Conservation (phyloP, 106 monocot genomes). For the Cymbidium sinense region DNA sequence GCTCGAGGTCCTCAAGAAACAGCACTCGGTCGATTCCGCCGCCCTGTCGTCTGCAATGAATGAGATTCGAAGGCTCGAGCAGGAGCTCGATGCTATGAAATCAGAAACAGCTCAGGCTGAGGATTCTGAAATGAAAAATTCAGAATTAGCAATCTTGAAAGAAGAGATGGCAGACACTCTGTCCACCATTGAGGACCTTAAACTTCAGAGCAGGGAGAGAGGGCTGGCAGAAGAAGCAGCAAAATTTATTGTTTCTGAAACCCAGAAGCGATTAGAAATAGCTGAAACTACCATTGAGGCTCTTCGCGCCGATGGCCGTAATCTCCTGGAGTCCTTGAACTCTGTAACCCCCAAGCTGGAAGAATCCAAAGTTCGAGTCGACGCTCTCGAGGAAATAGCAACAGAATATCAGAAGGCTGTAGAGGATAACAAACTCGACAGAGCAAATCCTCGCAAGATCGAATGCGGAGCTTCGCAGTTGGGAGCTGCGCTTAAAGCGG, state of each 20-base stretch:
- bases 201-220: constrained; percentile 29
- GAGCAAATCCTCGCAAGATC: constrained; percentile 1
- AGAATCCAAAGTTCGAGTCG: constrained; percentile 41
- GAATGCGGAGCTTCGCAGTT: background rate
- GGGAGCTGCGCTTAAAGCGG: constrained; percentile 39
- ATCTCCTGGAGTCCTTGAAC: constrained; percentile 46
- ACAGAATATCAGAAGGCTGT: constrained; percentile 31
- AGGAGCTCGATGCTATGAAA: no score
- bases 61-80: no score
- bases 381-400: constrained; percentile 32
- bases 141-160: no score
- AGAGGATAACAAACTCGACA: constrained; percentile 32
- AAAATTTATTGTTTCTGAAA: constrained; percentile 32
- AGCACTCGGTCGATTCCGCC: no score
- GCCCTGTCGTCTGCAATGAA: no score
- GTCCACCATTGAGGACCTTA: constrained; percentile 39
- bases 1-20: no score
- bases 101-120: no score
- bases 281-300: constrained; percentile 44
- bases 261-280: constrained; percentile 50
- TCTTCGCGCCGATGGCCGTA: constrained; percentile 37
- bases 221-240: constrained; percentile 36
- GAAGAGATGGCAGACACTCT: constrained; percentile 35
- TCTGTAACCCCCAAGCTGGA: constrained; percentile 43
- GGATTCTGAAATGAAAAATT: no score